Percentiles rank a stretch among this genome's conserved stretches.
Evolutionary conservation across 2,329 filamentous ascomycete species (phyloP).

Genomic region (Colletotrichum sansevieriae): DNA sequence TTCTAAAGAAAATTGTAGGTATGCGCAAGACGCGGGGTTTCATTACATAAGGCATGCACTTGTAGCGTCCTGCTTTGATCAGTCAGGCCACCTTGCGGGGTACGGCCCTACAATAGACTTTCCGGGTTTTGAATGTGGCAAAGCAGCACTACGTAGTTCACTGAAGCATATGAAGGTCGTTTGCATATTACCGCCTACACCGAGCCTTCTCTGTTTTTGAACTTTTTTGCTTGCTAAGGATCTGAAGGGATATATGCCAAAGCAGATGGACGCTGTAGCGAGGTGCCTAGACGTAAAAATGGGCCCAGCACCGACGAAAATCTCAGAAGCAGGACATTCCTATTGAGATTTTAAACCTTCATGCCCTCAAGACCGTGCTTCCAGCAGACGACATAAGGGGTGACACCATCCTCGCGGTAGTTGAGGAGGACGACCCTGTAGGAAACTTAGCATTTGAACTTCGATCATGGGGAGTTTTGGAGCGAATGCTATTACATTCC

Average conservation of each 20-base stretch:
- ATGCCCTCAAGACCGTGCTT: conserved; percentile 90
- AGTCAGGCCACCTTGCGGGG: conserved; percentile 20
- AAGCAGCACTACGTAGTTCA: conserved; percentile 13
- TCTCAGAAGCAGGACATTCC: conserved; percentile 33
- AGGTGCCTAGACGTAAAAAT: conserved; percentile 25
- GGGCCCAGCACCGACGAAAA: conserved; percentile 34
- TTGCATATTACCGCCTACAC: conserved; percentile 34
- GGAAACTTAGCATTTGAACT: not conserved
- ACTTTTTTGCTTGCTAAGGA: conserved; percentile 42
- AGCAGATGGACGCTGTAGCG: conserved; percentile 42
- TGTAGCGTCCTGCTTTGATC: conserved; percentile 25
- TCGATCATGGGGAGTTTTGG: not conserved
- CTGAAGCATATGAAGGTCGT: not conserved
- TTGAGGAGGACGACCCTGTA: conserved; percentile 88
- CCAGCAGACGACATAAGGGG: conserved; percentile 91
- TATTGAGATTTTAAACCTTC: conserved; percentile 81
- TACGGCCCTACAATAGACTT: not conserved
- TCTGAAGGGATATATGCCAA: conserved; percentile 43
- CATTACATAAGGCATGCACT: conserved; percentile 25
- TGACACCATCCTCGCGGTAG: conserved; percentile 96
- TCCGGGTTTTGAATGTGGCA: not conserved
- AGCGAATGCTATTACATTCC: conserved; percentile 77
- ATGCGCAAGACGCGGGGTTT: conserved; percentile 7
- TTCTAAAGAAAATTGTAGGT: conserved; percentile 49
- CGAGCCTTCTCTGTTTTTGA: conserved; percentile 29